Evolutionary conservation across 2,329 filamentous ascomycete species (phyloP).

Genomic region (Phialocephala subalpina): DNA sequence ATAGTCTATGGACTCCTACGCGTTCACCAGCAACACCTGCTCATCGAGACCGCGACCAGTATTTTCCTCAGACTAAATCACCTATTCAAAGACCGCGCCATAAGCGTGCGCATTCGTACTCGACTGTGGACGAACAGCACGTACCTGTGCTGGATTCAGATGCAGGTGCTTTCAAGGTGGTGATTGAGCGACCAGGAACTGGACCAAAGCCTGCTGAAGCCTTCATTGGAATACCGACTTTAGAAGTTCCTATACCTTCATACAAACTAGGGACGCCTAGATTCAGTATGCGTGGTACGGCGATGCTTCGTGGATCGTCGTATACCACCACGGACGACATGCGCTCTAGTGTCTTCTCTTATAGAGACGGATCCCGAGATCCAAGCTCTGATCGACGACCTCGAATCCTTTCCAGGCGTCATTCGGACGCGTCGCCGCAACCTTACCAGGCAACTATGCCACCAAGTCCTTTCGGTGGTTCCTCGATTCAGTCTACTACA

Average conservation of each 20-base stretch:
- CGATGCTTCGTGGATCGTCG: slow-evolving; percentile 81
- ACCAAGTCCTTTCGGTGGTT: slow-evolving; percentile 28
- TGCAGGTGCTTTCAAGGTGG: slow-evolving; percentile 77
- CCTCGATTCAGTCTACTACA: slow-evolving; percentile 25
- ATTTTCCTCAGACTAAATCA: slow-evolving; percentile 28
- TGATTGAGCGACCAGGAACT: slow-evolving; percentile 76
- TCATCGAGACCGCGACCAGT: slow-evolving; percentile 48
- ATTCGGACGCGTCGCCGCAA: slow-evolving; percentile 44
- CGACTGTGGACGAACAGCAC: slow-evolving; percentile 74
- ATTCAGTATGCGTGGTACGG: slow-evolving; percentile 79
- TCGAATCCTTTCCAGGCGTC: slow-evolving; percentile 38
- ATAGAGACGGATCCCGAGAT: slow-evolving; percentile 42
- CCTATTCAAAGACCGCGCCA: slow-evolving; percentile 47
- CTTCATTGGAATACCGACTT: slow-evolving; percentile 56
- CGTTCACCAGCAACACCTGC: slow-evolving; percentile 46
- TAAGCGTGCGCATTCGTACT: slow-evolving; percentile 77
- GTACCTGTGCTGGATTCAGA: slow-evolving; percentile 59
- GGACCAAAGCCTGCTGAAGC: slow-evolving; percentile 66
- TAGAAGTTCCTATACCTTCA: slow-evolving; percentile 82
- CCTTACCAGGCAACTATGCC: slow-evolving; percentile 24
- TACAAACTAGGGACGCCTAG: slow-evolving; percentile 84
- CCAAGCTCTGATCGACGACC: slow-evolving; percentile 34
- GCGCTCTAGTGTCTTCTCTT: slow-evolving; percentile 67
- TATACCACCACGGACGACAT: slow-evolving; percentile 79
- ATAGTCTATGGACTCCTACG: slow-evolving; percentile 43